These are phyloP conservation scores for Darksidea phi DNA, from an alignment of 495 filamentous ascomycete species.

Conservation along the genomic window DNA sequence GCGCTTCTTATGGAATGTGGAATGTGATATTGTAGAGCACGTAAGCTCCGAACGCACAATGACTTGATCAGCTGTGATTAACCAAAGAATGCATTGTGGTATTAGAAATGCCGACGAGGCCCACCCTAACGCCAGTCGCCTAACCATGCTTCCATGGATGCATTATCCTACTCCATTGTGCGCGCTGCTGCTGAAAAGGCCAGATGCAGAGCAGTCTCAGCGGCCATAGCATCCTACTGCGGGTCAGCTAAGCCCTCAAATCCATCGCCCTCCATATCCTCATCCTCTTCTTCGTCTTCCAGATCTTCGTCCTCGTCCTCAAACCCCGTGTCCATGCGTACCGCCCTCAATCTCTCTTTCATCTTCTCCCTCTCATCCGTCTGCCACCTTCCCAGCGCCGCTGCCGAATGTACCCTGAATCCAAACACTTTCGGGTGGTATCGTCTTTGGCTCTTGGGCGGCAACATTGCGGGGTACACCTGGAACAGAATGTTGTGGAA, in stretches of 20 bases:
- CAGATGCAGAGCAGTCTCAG: no score
- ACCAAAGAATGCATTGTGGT: no score
- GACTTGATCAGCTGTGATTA: no score
- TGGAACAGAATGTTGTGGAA: constrained; percentile 99
- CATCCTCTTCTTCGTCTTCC: constrained; percentile 48
- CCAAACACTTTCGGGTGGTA: constrained; percentile 90
- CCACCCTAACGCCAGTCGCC: no score
- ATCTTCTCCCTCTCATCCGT: constrained; percentile 74
- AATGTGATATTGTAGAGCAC: neutral
- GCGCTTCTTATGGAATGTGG: neutral
- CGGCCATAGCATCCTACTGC: neutral
- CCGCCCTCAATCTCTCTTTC: constrained; percentile 61
- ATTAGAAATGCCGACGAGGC: no score
- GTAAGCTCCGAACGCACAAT: no score
- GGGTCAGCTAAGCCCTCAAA: constrained; percentile 5
- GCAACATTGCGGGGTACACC: constrained; percentile 87
- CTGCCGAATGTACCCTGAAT: constrained; percentile 89
- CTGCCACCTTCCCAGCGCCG: constrained; percentile 89
- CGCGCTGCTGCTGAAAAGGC: no score
- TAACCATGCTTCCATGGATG: no score
- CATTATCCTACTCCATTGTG: no score
- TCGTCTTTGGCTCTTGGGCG: constrained; percentile 76
- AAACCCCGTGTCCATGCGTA: constrained; percentile 57
- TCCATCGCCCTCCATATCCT: constrained; percentile 38
- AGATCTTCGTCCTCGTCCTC: constrained; percentile 55